Evolutionary conservation across 1,139 yeast species (phyloP), one percentile per base, ranked within the genome.

Genomic region (Hanseniaspora gamundiae): DNA sequence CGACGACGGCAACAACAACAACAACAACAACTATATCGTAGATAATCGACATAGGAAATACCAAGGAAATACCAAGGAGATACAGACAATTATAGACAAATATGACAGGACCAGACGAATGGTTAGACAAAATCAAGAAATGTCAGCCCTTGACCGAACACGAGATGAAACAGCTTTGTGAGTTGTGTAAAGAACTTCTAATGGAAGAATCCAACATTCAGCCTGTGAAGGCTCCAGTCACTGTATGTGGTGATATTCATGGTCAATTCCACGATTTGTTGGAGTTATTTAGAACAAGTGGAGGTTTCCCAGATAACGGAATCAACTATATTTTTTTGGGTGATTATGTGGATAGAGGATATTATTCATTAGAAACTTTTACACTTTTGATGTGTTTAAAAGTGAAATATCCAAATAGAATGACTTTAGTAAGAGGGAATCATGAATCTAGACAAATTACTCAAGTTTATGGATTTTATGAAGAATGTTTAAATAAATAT

Each of bases 221-320:
- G 59, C 97, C 98, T 0, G 97, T 91, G 13, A 86, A 81, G 61
- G 78, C 93, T 30, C 98, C 98, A 1, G 97, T 91, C n/a, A 87
- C 96, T 1, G 96, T 91, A 13, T 91, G 97, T 69, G 98, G 98
- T 52, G 98, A 91, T 65, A 94, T 91, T 52, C 98, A 91, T 64
- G 98, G 98, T 7, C 98, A 91, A 64, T 91, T 91, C 61, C 97
- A 91, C 60, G 98, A 91, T 63, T 69, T 91, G 49, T 69, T 91
- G 59, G 97, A 91, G 63, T 70, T 91, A 39, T 91, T 91, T 62
- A 76, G 94, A 53, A 84, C 88, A 39, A 80, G 94, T 26, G 98
- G 98, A 26, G 97, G 97, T 33, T 75, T 93, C 57, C 98, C 98
- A 1, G 80, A 76, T 55, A 70, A 70, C 41, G 43, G 41, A 5